phyloP scores from a whole-genome alignment of 2,329 filamentous ascomycete species.

The Aureobasidium sp. region DNA sequence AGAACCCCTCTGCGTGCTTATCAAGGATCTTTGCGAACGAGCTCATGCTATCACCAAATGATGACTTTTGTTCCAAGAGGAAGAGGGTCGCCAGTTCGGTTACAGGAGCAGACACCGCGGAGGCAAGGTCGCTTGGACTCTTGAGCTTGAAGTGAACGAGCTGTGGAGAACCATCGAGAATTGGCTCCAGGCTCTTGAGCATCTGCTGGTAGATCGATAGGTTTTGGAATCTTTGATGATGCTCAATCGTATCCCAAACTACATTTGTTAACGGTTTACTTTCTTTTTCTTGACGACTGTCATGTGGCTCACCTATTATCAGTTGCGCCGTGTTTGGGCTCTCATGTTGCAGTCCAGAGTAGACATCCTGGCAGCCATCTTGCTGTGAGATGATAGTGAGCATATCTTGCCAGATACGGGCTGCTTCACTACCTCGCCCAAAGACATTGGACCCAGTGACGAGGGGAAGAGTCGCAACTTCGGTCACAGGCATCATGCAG shows the following conservation, averaged over 20 bases:
- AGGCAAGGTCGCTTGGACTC: conserved; percentile 16
- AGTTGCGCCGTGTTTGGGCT: conserved; percentile 30
- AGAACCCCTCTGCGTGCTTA: conserved; percentile 25
- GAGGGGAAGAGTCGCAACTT: conserved; percentile 34
- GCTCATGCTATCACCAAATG: conserved; percentile 28
- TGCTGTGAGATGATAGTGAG: conserved; percentile 29
- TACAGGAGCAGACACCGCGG: conserved; percentile 33
- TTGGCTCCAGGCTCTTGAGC: conserved; percentile 22
- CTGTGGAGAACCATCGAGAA: conserved; percentile 23
- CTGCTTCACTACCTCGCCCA: conserved; percentile 23
- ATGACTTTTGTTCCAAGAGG: conserved; percentile 31
- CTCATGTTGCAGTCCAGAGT: conserved; percentile 35
- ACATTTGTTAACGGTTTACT: background rate
- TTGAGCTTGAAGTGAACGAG: conserved; percentile 31
- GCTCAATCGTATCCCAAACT: conserved; percentile 37
- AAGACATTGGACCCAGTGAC: conserved; percentile 29
- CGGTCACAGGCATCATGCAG: conserved; percentile 28
- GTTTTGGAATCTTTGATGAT: conserved; percentile 35
- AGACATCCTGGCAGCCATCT: conserved; percentile 29
- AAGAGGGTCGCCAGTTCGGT: conserved; percentile 43
- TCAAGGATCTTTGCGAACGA: conserved; percentile 31
- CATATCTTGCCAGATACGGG: conserved; percentile 26
- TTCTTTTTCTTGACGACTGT: background rate
- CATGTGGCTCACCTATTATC: conserved; percentile 30
- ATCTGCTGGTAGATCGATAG: conserved; percentile 33